Conservation (phyloP, 1,139 yeast genomes). For the Suhomyces panamericanus region DNA sequence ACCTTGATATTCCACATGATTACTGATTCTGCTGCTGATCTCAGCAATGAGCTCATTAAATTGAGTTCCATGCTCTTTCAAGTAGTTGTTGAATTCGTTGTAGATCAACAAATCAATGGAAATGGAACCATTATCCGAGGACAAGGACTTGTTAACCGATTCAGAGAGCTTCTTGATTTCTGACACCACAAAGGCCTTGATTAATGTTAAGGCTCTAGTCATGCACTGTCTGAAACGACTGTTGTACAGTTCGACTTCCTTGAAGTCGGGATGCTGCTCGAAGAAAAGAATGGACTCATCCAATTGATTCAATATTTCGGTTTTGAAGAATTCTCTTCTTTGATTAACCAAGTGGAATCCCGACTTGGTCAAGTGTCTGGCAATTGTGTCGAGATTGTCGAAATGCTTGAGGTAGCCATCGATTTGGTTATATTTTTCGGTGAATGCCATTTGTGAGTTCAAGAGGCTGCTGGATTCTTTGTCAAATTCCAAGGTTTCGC, state of each 20-base stretch:
- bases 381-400: conserved; percentile 69
- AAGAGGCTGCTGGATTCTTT: conserved; percentile 55
- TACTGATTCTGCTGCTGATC: conserved; percentile 48
- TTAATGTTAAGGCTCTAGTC: conserved; percentile 76
- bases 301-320: conserved; percentile 51
- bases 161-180: conserved; percentile 51
- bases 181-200: conserved; percentile 63
- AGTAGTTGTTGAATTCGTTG: conserved; percentile 49
- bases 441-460: conserved; percentile 48
- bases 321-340: conserved; percentile 22
- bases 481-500: conserved; percentile 66
- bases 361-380: conserved; percentile 60
- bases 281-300: conserved; percentile 52
- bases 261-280: conserved; percentile 48
- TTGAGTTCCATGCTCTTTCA: conserved; percentile 21
- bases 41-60: conserved; percentile 51
- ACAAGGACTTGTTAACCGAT: conserved; percentile 37
- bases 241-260: conserved; percentile 69
- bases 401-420: conserved; percentile 58
- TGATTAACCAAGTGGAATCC: conserved; percentile 67
- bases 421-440: conserved; percentile 48
- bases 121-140: conserved; percentile 7
- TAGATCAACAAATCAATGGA: conserved; percentile 42
- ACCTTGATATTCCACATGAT: conserved; percentile 62
- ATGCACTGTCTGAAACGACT: conserved; percentile 81